These are phyloP conservation scores for Fraxinus excelsior DNA, from an alignment of 257 asterid species.

Conservation along the genomic window DNA sequence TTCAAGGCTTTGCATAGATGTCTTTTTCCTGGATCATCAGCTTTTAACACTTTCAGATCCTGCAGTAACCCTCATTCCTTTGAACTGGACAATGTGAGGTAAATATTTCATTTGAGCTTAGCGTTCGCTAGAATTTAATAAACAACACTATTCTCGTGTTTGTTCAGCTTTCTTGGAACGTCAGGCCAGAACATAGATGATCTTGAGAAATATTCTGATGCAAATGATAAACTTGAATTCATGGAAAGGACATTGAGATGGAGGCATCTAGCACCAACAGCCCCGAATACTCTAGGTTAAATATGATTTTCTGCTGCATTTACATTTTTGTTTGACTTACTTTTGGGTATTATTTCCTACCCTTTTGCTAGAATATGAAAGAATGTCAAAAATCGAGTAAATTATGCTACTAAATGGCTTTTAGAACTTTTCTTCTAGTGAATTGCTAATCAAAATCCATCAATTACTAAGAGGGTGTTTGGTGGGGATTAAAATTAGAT, in stretches of 20 bases:
- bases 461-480: no score
- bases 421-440: background rate
- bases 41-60: slow-evolving; percentile 91
- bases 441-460: background rate
- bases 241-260: slow-evolving; percentile 94
- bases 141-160: slow-evolving; percentile 12
- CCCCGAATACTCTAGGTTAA: slow-evolving; percentile 93
- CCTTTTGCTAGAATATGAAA: slow-evolving; percentile 8
- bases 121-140: background rate
- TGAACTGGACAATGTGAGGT: slow-evolving; percentile 89
- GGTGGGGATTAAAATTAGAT: no score
- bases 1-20: slow-evolving; percentile 80
- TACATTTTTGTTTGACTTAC: background rate
- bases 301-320: slow-evolving; percentile 20
- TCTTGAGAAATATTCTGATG: slow-evolving; percentile 84
- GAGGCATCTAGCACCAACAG: slow-evolving; percentile 97
- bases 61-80: slow-evolving; percentile 94
- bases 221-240: slow-evolving; percentile 59
- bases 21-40: slow-evolving; percentile 89
- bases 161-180: slow-evolving; percentile 88
- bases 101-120: slow-evolving; percentile 20
- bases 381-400: background rate
- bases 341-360: background rate
- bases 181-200: slow-evolving; percentile 94
- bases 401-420: slow-evolving; percentile 7